Evolutionary conservation across 2,329 filamentous ascomycete genomes (phyloP), one percentile per base, ranked within the genome.

Genomic region (Penicillium nordicum): DNA sequence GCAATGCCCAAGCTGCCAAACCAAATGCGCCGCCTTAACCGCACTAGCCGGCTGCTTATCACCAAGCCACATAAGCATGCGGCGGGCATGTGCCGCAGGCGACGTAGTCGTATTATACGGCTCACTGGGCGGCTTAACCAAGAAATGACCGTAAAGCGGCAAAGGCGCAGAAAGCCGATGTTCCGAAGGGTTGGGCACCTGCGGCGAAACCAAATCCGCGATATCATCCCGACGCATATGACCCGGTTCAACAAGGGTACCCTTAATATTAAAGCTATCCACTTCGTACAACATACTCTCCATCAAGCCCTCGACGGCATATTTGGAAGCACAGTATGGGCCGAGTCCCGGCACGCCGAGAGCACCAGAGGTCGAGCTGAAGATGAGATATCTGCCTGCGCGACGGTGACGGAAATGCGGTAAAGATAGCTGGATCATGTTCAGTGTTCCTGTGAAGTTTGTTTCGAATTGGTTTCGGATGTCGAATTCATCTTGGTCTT

Each of bases 271-370:
- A 76, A 96, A 97, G 0, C 81, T 79, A 62, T 97, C 92, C 37
- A 96, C 88, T 72, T 99, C 94, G 74, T 97, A 97, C 16, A 97
- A 82, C 89, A 99, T 93, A 16, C 90, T 92, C 74, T 99, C 94
- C 65, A 97, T 92, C 52, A 99, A 79, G 0, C 93, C 94, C 71
- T 99, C 94, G 4, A 96, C 91, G 0, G 94, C 94, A 74, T 97
- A 97, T 73, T 97, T 99, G 16, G 92, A 96, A 1, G 94, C 94
- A 74, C 93, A 97, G 70, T 96, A 97, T 0, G 93, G 93, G 0
- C 93, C 93, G 6, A 97, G 76, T 0, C 94, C 94, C 0, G 94
- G 94, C 0, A 97, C 91, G 2, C 93, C 94, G n/a, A 97, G 82
- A 0, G 93, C 90, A 5, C 94, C 94, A 32, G 89, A 89, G 0